phyloP scores from a whole-genome alignment of 2,329 filamentous ascomycete species.

The Aciculosporium take region DNA sequence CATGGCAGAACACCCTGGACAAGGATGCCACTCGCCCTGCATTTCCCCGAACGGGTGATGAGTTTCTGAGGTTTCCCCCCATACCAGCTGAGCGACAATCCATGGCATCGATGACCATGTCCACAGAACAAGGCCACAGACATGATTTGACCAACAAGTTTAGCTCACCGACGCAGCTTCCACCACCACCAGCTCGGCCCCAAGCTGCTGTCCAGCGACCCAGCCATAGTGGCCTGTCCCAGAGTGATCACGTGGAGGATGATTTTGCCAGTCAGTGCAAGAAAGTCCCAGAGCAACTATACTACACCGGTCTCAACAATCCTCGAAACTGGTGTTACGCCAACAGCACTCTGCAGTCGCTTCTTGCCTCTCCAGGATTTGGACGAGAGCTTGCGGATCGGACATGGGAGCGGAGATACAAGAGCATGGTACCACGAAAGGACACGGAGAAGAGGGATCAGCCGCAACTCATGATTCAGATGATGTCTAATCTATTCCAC shows the following conservation, averaged over 20 bases:
- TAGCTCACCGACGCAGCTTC: constrained; percentile 32
- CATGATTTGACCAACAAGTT: constrained; percentile 20
- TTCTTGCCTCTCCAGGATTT: constrained; percentile 61
- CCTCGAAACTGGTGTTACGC: constrained; percentile 80
- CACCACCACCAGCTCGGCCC: constrained; percentile 49
- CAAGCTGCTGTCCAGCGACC: constrained; percentile 51
- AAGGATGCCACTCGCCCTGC: constrained; percentile 42
- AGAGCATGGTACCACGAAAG: constrained; percentile 45
- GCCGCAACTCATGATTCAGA: constrained; percentile 45
- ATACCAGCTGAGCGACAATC: constrained; percentile 47
- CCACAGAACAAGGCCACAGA: constrained; percentile 12
- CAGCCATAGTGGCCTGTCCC: constrained; percentile 65
- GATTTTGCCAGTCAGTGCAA: constrained; percentile 23
- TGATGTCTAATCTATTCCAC: constrained; percentile 43
- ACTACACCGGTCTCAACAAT: constrained; percentile 56
- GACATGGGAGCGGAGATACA: constrained; percentile 48
- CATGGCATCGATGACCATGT: constrained; percentile 33
- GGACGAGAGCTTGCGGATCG: constrained; percentile 45
- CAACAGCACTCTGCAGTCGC: constrained; percentile 75
- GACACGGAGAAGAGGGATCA: constrained; percentile 37
- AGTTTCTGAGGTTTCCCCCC: constrained; percentile 74
- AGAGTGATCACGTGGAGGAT: constrained; percentile 21
- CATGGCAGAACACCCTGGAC: constrained; percentile 65
- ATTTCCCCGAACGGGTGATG: constrained; percentile 61
- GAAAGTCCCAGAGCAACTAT: constrained; percentile 28